These are phyloP conservation scores for Chara braunii DNA, from an alignment of 139 green algal genomes.

Conservation along the genomic window DNA sequence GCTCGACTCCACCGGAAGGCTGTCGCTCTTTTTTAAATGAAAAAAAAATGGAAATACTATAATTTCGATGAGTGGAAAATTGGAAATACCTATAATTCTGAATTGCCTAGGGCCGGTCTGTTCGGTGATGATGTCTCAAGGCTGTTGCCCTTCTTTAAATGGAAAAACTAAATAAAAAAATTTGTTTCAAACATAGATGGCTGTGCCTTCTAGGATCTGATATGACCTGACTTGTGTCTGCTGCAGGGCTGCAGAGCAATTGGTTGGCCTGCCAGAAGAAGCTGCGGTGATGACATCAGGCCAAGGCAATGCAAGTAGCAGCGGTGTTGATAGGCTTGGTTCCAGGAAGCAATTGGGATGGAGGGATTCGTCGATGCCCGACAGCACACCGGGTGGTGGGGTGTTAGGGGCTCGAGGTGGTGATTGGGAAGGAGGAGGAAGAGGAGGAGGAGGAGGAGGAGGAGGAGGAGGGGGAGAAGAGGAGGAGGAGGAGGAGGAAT, in stretches of 20 bases:
- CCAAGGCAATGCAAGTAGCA: not conserved
- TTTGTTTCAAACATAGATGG: not conserved
- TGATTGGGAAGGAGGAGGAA: not conserved
- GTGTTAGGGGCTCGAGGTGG: not conserved
- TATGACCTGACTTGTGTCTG: not conserved
- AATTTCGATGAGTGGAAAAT: slow-evolving; percentile 10
- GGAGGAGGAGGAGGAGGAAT: slow-evolving; percentile 16
- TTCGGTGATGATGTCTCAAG: not conserved
- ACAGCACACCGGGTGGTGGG: not conserved
- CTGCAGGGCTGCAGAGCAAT: slow-evolving; percentile 33
- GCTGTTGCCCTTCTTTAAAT: not conserved
- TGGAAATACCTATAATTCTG: not conserved
- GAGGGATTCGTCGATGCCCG: not conserved
- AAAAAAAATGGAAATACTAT: too few species aligned
- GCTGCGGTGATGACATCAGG: not conserved
- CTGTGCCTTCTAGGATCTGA: not conserved
- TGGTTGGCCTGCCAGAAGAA: slow-evolving; percentile 22
- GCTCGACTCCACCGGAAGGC: too few species aligned
- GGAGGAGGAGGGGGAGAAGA: slow-evolving; percentile 7
- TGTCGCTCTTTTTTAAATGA: too few species aligned
- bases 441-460: not conserved
- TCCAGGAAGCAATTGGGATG: not conserved
- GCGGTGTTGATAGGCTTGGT: not conserved
- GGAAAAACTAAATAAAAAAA: not conserved
- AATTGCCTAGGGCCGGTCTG: not conserved